A percentile compares a stretch with the other conserved stretches of the same genome.
Conservation (phyloP, 331 rosid genomes). For the Erythrophleum ivorense region DNA sequence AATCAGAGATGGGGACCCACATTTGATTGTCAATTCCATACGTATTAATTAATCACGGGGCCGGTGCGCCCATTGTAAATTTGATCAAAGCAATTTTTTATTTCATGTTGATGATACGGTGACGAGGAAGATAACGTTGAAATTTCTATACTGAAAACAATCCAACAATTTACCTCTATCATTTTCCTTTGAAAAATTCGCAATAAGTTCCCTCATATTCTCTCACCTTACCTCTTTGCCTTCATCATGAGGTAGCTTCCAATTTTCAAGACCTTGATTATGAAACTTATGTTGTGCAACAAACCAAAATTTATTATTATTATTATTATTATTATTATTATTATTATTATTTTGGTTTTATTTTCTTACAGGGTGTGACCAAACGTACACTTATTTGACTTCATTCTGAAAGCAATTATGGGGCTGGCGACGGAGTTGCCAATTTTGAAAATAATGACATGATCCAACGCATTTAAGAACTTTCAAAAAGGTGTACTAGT, state of each 20-base stretch:
- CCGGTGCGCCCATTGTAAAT: background rate
- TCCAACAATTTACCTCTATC: background rate
- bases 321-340: background rate
- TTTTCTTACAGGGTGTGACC: background rate
- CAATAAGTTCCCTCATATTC: background rate
- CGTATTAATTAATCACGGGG: background rate
- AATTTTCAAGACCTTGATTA: constrained; percentile 31
- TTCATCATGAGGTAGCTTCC: constrained; percentile 12
- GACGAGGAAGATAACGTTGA: constrained; percentile 17
- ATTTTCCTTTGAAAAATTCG: background rate
- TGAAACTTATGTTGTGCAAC: background rate
- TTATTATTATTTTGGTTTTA: background rate
- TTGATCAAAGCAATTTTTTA: background rate
- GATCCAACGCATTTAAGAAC: background rate
- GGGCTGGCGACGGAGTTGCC: constrained; percentile 17
- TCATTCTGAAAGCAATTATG: background rate
- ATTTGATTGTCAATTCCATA: background rate
- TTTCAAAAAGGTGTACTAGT: background rate
- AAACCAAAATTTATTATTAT: background rate
- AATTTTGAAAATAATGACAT: constrained; percentile 25
- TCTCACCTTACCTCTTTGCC: background rate
- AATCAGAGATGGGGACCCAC: background rate
- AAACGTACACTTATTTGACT: constrained; percentile 7
- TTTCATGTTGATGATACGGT: constrained; percentile 13
- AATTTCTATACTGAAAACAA: background rate